These are phyloP conservation scores for Scleroderma citrinum DNA, from an alignment of 768 basidiomycete genomes.

Conservation along the genomic window DNA sequence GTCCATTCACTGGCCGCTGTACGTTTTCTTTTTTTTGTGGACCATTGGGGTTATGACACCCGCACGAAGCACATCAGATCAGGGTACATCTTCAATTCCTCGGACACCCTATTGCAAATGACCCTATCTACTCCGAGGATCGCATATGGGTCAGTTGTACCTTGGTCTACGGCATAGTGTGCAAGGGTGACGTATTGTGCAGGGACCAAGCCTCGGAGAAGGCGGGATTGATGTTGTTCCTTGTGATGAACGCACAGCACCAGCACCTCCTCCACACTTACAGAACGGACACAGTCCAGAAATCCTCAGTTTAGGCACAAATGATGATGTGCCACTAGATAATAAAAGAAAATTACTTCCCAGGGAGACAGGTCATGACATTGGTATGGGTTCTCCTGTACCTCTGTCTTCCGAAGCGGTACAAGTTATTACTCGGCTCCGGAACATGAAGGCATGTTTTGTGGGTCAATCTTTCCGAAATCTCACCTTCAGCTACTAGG, in stretches of 20 bases:
- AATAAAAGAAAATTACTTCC: constrained; percentile 49
- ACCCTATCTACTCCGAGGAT: constrained; percentile 83
- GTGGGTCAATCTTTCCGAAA: background rate
- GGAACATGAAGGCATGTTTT: constrained; percentile 70
- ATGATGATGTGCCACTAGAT: background rate
- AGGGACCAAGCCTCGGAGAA: constrained; percentile 71
- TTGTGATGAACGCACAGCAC: constrained; percentile 57
- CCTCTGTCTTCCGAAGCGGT: constrained; percentile 74
- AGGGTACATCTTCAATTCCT: constrained; percentile 95
- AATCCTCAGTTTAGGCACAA: constrained; percentile 20
- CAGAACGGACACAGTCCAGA: constrained; percentile 41
- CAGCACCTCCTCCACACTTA: constrained; percentile 43
- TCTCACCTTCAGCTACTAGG: constrained; percentile 34
- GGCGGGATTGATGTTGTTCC: constrained; percentile 78
- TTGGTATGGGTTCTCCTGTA: constrained; percentile 83
- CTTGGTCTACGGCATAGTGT: background rate
- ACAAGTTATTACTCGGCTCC: constrained; percentile 66
- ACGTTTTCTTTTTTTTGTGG: constrained; percentile 27
- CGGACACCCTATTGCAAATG: constrained; percentile 91
- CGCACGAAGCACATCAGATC: constrained; percentile 81
- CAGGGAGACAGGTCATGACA: constrained; percentile 81
- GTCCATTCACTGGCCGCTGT: constrained; percentile 91
- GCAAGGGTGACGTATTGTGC: background rate
- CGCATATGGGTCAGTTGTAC: constrained; percentile 61
- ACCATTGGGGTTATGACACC: background rate